These are phyloP conservation scores for Camellia lanceoleosa DNA, from an alignment of 148 eudicot genomes.

Conservation along the genomic window DNA sequence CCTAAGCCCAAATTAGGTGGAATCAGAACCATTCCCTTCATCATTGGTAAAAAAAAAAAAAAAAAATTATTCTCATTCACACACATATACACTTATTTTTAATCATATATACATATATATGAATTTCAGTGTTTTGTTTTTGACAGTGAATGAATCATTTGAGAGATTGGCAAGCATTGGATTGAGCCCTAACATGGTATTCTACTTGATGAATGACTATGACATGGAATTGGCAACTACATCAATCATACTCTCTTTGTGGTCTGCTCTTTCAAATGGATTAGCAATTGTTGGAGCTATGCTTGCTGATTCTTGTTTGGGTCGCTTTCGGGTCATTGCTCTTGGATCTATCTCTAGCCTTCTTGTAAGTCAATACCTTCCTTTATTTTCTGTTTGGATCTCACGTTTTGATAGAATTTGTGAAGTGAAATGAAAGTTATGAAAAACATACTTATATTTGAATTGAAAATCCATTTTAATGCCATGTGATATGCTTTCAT, in stretches of 20 bases:
- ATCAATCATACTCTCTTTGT: conserved; percentile 21
- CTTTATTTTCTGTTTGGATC: no score
- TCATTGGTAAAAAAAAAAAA: conserved; percentile 5
- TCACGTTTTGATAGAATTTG: no score
- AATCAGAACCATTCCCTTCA: conserved; percentile 11
- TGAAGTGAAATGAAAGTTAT: no score
- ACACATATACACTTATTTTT: no score
- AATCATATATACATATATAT: not conserved
- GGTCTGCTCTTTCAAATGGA: conserved; percentile 25
- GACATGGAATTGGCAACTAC: conserved; percentile 22
- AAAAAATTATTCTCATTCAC: no score
- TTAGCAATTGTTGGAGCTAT: conserved; percentile 32
- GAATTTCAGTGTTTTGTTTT: not conserved
- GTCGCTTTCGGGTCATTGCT: conserved; percentile 25
- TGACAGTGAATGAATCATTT: conserved; percentile 20
- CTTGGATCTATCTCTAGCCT: conserved; percentile 25
- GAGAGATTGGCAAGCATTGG: conserved; percentile 28
- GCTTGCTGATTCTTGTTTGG: conserved; percentile 31
- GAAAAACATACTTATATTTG: no score
- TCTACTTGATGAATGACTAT: conserved; percentile 28
- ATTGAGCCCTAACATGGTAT: conserved; percentile 26
- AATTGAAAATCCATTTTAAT: no score
- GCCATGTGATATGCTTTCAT: no score
- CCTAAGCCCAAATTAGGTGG: conserved; percentile 1
- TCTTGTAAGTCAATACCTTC: not conserved